phyloP scores from a whole-genome alignment of 169 alveolate genomes.

The Cryptosporidium xiaoi region DNA sequence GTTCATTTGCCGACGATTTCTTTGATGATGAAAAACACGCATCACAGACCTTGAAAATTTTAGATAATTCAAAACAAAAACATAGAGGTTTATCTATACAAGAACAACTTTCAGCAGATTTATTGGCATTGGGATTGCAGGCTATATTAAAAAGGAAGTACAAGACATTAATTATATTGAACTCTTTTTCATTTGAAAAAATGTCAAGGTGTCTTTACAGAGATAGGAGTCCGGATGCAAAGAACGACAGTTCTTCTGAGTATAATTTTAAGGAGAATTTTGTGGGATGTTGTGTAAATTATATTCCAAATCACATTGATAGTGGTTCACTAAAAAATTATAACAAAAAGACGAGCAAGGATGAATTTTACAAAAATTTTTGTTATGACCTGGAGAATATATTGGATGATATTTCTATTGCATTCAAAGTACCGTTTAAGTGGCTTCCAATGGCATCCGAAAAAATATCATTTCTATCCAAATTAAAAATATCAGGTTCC shows the following conservation, averaged over 20 bases:
- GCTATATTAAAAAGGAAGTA: slow-evolving; percentile 61
- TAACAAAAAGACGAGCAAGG: background rate
- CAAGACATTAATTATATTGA: slow-evolving; percentile 10
- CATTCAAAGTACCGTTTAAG: slow-evolving; percentile 50
- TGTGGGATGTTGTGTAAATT: slow-evolving; percentile 17
- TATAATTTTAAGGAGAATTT: slow-evolving; percentile 4
- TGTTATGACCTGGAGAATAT: slow-evolving; percentile 25
- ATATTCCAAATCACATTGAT: slow-evolving; percentile 18
- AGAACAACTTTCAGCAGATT: slow-evolving; percentile 57
- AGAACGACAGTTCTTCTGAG: background rate
- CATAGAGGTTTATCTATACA: slow-evolving; percentile 49
- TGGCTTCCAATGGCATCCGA: slow-evolving; percentile 67
- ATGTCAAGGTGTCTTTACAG: slow-evolving; percentile 38
- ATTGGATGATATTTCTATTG: slow-evolving; percentile 41
- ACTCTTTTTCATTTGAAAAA: slow-evolving; percentile 50
- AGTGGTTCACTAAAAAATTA: background rate
- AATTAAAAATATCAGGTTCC: slow-evolving; percentile 43
- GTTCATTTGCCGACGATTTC: slow-evolving; percentile 17
- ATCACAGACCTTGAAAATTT: background rate
- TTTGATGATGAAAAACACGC: background rate
- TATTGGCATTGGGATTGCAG: slow-evolving; percentile 58
- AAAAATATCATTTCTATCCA: slow-evolving; percentile 33
- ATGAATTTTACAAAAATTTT: background rate
- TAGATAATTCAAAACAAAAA: background rate
- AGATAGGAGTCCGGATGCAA: background rate